Conservation (phyloP, 108 stramenopile species). For the Discostella stelligeroides region DNA sequence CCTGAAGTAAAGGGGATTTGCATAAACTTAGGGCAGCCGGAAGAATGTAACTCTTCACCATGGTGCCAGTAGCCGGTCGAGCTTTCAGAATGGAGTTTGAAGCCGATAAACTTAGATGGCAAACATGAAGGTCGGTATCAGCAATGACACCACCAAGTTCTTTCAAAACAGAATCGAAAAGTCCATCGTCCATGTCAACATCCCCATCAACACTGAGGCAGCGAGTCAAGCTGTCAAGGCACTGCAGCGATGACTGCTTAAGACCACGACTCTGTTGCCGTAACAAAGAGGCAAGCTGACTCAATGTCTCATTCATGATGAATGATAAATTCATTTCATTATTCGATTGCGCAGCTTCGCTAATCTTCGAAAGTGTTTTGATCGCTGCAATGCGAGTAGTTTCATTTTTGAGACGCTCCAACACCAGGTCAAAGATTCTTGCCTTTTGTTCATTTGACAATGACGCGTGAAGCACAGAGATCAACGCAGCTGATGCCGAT, state of each 20-base stretch:
- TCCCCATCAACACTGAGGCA: conserved; percentile 52
- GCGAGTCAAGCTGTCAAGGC: conserved; percentile 70
- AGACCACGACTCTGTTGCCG: conserved; percentile 87
- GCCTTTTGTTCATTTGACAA: conserved; percentile 60
- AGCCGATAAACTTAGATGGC: conserved; percentile 79
- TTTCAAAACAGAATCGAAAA: conserved; percentile 74
- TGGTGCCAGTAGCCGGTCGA: conserved; percentile 60
- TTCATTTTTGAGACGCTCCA: conserved; percentile 93
- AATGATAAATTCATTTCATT: conserved; percentile 68
- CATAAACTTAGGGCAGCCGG: conserved; percentile 81
- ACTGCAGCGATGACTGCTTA: conserved; percentile 85
- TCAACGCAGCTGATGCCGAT: conserved; percentile 60
- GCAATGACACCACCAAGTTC: conserved; percentile 80
- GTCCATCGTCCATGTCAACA: conserved; percentile 27
- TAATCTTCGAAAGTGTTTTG: conserved; percentile 80
- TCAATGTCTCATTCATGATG: conserved; percentile 73
- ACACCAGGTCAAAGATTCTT: conserved; percentile 69
- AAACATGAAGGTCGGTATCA: conserved; percentile 93
- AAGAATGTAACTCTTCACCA: conserved; percentile 65
- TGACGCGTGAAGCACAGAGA: conserved; percentile 60
- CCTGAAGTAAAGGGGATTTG: conserved; percentile 90
- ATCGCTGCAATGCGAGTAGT: conserved; percentile 93
- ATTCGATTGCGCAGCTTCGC: conserved; percentile 54
- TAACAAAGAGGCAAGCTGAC: conserved; percentile 83
- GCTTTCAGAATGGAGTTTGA: conserved; percentile 68